Percentiles rank a stretch among this genome's conserved stretches.
phyloP scores from a whole-genome alignment of 768 basidiomycete species.

The Xerocomellus amylosporus region DNA sequence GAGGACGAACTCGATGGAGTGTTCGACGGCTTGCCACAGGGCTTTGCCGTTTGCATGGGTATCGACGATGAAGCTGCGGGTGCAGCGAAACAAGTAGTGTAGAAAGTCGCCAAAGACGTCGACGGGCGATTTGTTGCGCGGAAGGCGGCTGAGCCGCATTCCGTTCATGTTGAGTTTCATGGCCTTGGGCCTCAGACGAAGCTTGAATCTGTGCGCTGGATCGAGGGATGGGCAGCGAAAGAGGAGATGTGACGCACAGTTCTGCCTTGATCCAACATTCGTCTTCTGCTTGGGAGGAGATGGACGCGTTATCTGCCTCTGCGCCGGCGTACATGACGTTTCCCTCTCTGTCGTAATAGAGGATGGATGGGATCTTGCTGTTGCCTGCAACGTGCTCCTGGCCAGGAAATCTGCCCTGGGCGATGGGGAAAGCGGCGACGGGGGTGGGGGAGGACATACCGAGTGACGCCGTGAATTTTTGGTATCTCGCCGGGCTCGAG shows the following conservation, averaged over 20 bases:
- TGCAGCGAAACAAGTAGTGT: slow-evolving; percentile 70
- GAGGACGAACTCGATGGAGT: slow-evolving; percentile 68
- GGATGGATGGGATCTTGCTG: slow-evolving; percentile 75
- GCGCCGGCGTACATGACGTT: slow-evolving; percentile 71
- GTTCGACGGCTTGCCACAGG: slow-evolving; percentile 69
- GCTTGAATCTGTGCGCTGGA: slow-evolving; percentile 58
- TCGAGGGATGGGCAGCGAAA: neutral
- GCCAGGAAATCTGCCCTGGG: slow-evolving; percentile 62
- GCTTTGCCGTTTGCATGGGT: slow-evolving; percentile 76
- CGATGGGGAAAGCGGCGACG: slow-evolving; percentile 7
- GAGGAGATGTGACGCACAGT: slow-evolving; percentile 47
- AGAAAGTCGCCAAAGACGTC: slow-evolving; percentile 81
- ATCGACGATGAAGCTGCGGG: slow-evolving; percentile 70
- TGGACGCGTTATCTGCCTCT: slow-evolving; percentile 63
- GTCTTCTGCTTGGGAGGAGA: slow-evolving; percentile 67
- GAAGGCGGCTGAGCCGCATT: slow-evolving; percentile 69
- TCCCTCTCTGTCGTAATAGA: slow-evolving; percentile 70
- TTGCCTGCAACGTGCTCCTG: slow-evolving; percentile 86
- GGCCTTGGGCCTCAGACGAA: slow-evolving; percentile 70
- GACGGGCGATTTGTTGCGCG: slow-evolving; percentile 62
- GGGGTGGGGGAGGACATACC: slow-evolving; percentile 40
- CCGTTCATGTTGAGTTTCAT: slow-evolving; percentile 86
- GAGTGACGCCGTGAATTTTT: slow-evolving; percentile 76
- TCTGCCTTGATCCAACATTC: slow-evolving; percentile 75
- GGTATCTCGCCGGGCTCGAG: slow-evolving; percentile 79